A percentile compares a stretch with the other conserved stretches of the same genome.
phyloP scores from a whole-genome alignment of 495 filamentous ascomycete genomes.

The Penicillium parvum region DNA sequence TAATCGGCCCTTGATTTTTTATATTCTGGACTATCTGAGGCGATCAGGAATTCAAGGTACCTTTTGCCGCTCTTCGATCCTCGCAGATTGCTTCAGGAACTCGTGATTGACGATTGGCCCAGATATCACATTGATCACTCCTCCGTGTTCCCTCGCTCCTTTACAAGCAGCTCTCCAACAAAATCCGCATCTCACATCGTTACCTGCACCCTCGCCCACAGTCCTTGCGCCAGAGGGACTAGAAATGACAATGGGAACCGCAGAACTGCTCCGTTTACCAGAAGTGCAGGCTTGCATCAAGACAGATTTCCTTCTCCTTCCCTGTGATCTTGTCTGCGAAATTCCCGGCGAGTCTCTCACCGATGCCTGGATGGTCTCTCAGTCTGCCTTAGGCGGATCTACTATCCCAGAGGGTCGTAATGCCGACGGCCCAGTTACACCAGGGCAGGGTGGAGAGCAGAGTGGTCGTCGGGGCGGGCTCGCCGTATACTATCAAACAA shows the following conservation, averaged over 20 bases:
- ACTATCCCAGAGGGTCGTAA: conserved; percentile 24
- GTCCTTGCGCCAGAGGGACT: conserved; percentile 69
- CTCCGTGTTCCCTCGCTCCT: conserved; percentile 65
- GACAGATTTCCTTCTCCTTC: conserved; percentile 82
- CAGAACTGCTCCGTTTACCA: conserved; percentile 78
- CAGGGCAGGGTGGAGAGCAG: conserved; percentile 47
- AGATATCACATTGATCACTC: conserved; percentile 84
- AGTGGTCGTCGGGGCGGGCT: conserved; percentile 69
- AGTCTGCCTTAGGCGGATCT: conserved; percentile 57
- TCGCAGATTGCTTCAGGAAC: not conserved
- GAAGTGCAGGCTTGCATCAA: conserved; percentile 68
- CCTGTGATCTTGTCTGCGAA: conserved; percentile 92
- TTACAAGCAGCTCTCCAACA: conserved; percentile 76
- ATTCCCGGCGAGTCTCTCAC: conserved; percentile 74
- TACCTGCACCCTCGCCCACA: conserved; percentile 69
- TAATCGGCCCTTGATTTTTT: conserved; percentile 95
- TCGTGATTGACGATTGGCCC: not conserved
- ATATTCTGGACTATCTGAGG: conserved; percentile 87
- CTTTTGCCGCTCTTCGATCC: conserved; percentile 3
- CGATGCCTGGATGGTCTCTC: conserved; percentile 88
- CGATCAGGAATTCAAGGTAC: conserved; percentile 76
- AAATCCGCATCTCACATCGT: conserved; percentile 79
- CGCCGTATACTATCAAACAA: conserved; percentile 84
- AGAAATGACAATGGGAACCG: conserved; percentile 76
- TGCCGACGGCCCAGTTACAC: conserved; percentile 28